phyloP scores from a whole-genome alignment of 2,329 filamentous ascomycete species.

The Amauroascus niger region DNA sequence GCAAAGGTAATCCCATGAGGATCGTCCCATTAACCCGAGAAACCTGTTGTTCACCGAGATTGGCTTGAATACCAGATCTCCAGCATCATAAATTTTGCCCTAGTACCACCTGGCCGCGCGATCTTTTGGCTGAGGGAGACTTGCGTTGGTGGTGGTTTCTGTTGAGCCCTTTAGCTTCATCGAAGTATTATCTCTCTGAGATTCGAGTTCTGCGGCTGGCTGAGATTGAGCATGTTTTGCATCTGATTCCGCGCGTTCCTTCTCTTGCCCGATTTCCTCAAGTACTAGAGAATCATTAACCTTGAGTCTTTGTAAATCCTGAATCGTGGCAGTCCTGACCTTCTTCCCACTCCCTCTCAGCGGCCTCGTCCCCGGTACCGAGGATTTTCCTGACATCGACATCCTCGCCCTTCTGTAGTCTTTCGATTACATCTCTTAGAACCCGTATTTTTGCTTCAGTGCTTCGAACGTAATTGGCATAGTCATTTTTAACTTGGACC shows the following conservation, averaged over 20 bases:
- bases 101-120: constrained; percentile 5
- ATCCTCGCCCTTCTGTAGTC: constrained; percentile 42
- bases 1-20: constrained; percentile 14
- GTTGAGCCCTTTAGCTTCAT: background rate
- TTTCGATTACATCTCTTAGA: constrained; percentile 54
- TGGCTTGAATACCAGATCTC: background rate
- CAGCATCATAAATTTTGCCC: background rate
- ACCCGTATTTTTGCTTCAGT: constrained; percentile 69
- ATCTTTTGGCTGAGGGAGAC: background rate
- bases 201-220: background rate
- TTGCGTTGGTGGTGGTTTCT: background rate
- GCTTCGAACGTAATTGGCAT: constrained; percentile 59
- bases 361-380: constrained; percentile 64
- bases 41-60: background rate
- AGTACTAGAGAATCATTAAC: constrained; percentile 6
- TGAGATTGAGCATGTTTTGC: background rate
- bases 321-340: constrained; percentile 42
- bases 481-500: constrained; percentile 69
- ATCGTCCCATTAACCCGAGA: background rate
- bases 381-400: constrained; percentile 77
- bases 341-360: constrained; percentile 82
- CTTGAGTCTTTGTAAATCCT: background rate
- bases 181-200: background rate
- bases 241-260: constrained; percentile 28
- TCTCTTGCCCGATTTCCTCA: constrained; percentile 33